These are phyloP conservation scores for Fusarium sp. DNA, from an alignment of 2,329 filamentous ascomycete genomes.

Conservation along the genomic window DNA sequence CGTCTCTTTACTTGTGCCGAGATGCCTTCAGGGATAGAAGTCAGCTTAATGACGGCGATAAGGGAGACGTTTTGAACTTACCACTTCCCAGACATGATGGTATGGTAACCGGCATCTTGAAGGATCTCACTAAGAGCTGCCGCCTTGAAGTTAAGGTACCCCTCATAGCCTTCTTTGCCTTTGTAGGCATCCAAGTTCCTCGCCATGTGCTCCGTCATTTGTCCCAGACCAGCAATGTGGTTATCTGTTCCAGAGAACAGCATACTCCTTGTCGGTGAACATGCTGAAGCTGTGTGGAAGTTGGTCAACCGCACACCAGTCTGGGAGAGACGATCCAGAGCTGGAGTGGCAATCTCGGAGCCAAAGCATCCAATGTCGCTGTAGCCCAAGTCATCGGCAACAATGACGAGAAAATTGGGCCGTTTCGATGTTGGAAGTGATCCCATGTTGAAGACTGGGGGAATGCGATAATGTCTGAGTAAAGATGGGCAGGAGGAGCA, in stretches of 20 bases:
- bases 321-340: slow-evolving; percentile 63
- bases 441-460: neutral
- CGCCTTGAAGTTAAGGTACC: neutral
- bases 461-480: neutral
- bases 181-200: slow-evolving; percentile 3
- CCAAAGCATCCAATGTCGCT: slow-evolving; percentile 56
- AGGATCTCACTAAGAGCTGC: neutral
- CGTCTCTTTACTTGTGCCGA: slow-evolving; percentile 22
- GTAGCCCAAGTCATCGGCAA: slow-evolving; percentile 46
- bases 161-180: neutral
- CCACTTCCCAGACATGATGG: slow-evolving; percentile 46
- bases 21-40: slow-evolving; percentile 16
- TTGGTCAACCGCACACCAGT: slow-evolving; percentile 66
- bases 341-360: slow-evolving; percentile 67
- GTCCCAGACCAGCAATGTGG: slow-evolving; percentile 65
- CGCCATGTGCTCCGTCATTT: slow-evolving; percentile 58
- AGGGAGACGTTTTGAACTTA: neutral
- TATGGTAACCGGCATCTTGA: neutral
- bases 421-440: slow-evolving; percentile 1
- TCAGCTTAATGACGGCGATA: neutral
- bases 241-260: slow-evolving; percentile 70
- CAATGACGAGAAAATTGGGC: slow-evolving; percentile 46
- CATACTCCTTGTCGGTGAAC: slow-evolving; percentile 69
- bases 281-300: slow-evolving; percentile 70
- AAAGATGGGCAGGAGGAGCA: neutral